These are phyloP conservation scores for Colletotrichum noveboracense DNA, from an alignment of 2,329 filamentous ascomycete species.

Conservation along the genomic window DNA sequence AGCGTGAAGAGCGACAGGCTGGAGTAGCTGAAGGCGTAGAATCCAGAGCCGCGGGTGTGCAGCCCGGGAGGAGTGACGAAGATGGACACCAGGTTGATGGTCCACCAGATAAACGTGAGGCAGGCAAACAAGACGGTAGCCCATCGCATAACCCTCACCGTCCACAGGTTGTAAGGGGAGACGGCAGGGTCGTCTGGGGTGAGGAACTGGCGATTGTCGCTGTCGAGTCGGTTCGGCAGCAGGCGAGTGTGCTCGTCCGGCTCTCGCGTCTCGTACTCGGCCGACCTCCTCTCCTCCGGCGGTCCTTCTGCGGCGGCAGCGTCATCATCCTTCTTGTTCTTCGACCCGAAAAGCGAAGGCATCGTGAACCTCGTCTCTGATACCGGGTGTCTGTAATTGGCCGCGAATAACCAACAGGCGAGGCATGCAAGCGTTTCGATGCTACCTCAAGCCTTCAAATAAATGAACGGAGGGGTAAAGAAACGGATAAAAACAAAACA, in stretches of 20 bases:
- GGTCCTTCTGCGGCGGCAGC: constrained; percentile 28
- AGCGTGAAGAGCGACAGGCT: constrained; percentile 80
- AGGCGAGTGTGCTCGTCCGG: constrained; percentile 67
- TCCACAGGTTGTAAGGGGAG: constrained; percentile 95
- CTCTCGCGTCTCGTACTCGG: constrained; percentile 15
- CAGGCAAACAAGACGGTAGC: constrained; percentile 78
- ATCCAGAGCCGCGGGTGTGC: constrained; percentile 87
- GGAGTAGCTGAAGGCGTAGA: constrained; percentile 86
- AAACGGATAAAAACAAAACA: neutral
- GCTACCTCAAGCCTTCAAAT: neutral
- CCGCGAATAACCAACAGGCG: neutral
- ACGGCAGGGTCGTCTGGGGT: constrained; percentile 57
- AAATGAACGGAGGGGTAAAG: neutral
- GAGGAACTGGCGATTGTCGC: constrained; percentile 34
- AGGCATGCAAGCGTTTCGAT: neutral
- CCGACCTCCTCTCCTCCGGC: constrained; percentile 2
- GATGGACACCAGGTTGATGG: constrained; percentile 82
- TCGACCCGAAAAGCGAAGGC: constrained; percentile 13
- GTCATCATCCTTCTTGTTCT: constrained; percentile 27
- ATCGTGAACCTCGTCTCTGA: neutral
- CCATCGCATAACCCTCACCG: constrained; percentile 79
- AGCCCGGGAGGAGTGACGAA: constrained; percentile 92
- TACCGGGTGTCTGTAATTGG: neutral
- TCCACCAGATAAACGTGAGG: constrained; percentile 90
- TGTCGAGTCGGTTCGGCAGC: constrained; percentile 70